Evolutionary conservation across 1,284 basidiomycete genomes (phyloP).

Genomic region (Fomitopsis betulina): DNA sequence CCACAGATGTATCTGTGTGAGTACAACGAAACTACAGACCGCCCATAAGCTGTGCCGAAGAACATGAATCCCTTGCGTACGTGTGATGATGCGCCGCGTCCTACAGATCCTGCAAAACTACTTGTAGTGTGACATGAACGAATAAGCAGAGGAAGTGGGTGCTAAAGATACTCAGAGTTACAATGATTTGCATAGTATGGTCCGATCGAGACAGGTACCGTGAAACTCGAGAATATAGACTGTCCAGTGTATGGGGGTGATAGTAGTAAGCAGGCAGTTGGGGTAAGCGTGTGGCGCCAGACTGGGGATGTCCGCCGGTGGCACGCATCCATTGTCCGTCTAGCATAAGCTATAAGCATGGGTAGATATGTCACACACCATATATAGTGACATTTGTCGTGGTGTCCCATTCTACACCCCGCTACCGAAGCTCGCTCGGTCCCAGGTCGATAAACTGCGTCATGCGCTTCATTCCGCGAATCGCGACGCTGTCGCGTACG

Average conservation of each 20-base stretch:
- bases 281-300: background rate
- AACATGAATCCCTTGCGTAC: background rate
- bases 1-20: background rate
- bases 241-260: background rate
- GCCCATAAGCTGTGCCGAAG: background rate
- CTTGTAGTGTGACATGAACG: constrained; percentile 1
- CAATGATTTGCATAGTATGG: background rate
- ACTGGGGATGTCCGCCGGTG: background rate
- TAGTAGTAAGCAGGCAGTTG: no score
- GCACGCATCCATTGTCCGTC: background rate
- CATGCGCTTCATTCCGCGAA: constrained; percentile 53
- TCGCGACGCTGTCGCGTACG: constrained; percentile 47
- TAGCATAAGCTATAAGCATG: constrained; percentile 1
- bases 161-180: background rate
- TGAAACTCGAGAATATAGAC: background rate
- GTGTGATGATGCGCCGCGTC: background rate
- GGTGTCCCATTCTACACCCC: background rate
- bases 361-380: background rate
- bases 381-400: background rate
- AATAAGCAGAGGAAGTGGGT: background rate
- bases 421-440: constrained; percentile 17
- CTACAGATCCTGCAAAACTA: background rate
- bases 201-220: background rate
- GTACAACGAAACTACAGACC: constrained; percentile 1
- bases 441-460: constrained; percentile 53